Percentiles rank a stretch among this genome's conserved stretches.
Conservation (phyloP, 2,329 filamentous ascomycete genomes). For the Cladosporium sp. region DNA sequence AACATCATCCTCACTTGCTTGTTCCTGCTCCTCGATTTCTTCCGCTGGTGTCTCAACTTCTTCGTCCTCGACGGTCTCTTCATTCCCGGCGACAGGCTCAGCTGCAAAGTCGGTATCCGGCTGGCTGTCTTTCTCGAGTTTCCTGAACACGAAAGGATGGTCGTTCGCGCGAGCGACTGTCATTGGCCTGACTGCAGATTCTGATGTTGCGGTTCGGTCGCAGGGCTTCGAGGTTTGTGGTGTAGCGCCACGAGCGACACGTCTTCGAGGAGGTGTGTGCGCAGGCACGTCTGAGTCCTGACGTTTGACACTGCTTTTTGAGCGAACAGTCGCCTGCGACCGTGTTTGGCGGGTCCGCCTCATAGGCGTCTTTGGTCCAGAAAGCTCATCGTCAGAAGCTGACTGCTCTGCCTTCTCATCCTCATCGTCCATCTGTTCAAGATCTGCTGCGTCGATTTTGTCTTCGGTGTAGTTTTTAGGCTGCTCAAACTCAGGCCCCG, state of each 20-base stretch:
- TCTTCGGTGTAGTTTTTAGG: constrained; percentile 16
- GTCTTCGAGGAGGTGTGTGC: constrained; percentile 27
- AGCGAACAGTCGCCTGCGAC: constrained; percentile 21
- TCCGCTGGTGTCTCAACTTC: neutral
- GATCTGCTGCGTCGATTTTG: constrained; percentile 21
- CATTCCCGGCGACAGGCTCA: neutral
- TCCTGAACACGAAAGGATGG: constrained; percentile 29
- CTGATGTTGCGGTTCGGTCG: constrained; percentile 23
- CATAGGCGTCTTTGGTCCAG: constrained; percentile 37
- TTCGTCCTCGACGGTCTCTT: constrained; percentile 13
- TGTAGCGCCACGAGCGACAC: constrained; percentile 26
- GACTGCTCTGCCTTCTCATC: constrained; percentile 2
- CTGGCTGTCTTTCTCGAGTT: constrained; percentile 12
- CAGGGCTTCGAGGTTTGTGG: constrained; percentile 31
- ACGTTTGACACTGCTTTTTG: constrained; percentile 21
- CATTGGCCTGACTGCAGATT: constrained; percentile 26
- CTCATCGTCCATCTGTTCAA: constrained; percentile 21
- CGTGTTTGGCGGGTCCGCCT: constrained; percentile 24
- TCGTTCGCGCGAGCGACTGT: constrained; percentile 28
- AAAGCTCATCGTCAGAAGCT: constrained; percentile 35
- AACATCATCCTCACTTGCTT: constrained; percentile 7
- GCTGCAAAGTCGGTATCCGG: neutral
- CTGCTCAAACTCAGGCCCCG: constrained; percentile 16
- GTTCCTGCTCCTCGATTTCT: neutral
- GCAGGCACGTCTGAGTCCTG: constrained; percentile 20